Conservation (phyloP, 208 protist genomes). For the Trypanosoma lewisi region DNA sequence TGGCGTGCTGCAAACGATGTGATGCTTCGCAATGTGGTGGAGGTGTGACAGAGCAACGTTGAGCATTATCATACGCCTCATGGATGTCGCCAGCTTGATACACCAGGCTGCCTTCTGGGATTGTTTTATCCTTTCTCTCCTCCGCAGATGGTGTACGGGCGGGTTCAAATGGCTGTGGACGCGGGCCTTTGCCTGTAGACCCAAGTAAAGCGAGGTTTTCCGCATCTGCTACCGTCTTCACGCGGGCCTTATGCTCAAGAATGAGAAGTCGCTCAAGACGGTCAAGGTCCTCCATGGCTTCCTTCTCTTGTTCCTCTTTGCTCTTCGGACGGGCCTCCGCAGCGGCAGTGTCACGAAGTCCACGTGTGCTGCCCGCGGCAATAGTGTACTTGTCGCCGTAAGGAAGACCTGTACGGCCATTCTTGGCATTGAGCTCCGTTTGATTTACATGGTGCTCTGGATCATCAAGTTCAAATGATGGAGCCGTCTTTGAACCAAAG, state of each 20-base stretch:
- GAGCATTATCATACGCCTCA: conserved; percentile 61
- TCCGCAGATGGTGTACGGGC: conserved; percentile 2
- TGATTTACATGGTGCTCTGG: conserved; percentile 76
- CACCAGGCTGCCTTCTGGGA: not conserved
- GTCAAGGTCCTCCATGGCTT: conserved; percentile 72
- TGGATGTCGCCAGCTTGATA: conserved; percentile 37
- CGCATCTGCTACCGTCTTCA: conserved; percentile 60
- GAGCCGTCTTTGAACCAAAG: conserved; percentile 19
- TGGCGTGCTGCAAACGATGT: conserved; percentile 70
- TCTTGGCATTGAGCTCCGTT: conserved; percentile 72
- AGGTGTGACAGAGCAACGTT: conserved; percentile 64
- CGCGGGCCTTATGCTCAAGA: conserved; percentile 83
- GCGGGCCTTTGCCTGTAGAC: conserved; percentile 31
- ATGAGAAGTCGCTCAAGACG: conserved; percentile 87
- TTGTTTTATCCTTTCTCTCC: conserved; percentile 10
- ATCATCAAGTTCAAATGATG: conserved; percentile 67
- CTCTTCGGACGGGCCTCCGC: conserved; percentile 16
- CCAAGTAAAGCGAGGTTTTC: conserved; percentile 39
- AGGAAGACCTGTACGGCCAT: conserved; percentile 54
- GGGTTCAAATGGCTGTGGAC: conserved; percentile 41
- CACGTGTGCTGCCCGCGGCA: conserved; percentile 14
- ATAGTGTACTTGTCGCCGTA: conserved; percentile 56
- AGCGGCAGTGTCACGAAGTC: not conserved
- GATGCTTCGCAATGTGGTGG: conserved; percentile 72
- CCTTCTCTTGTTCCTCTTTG: conserved; percentile 45